Evolutionary conservation across 2,329 filamentous ascomycete genomes (phyloP), one percentile per base, ranked within the genome.

Genomic region (Cytospora leucostoma): DNA sequence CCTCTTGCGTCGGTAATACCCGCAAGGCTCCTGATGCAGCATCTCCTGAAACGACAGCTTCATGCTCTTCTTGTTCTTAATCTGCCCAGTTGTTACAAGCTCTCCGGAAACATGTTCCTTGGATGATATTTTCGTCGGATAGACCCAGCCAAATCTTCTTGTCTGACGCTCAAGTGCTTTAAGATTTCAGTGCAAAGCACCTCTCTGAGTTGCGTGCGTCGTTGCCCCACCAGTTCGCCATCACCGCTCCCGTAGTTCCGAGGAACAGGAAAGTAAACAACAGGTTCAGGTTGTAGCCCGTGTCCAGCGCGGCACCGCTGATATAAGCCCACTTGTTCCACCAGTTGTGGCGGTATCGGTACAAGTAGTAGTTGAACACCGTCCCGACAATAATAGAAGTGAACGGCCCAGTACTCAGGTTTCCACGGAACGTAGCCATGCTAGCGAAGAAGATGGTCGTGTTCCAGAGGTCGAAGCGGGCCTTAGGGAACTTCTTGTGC

Each of bases 181-280:
- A 60, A 7, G 27, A 40, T 6, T 53, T 37, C 58, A 57, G 59
- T 13, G 57, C 62, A 65, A 67, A 69, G 49, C 66, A 69, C 56
- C 65, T 54, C 47, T 68, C 65, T 13, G 65, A 35, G 21, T 62
- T 69, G 7, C 17, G 47, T 3, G 56, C 61, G 34, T 69, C 57
- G 35, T 69, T 69, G 0, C 67, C 66, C 67, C 67, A 69, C 67
- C 67, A 69, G 32, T 69, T 66, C 50, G 55, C 65, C 66, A 68
- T 69, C 4, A 65, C 65, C 19, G 59, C 58, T 1, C 66, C 66
- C 13, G 65, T 66, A 15, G 63, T 67, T 15, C 67, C 59, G 1
- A 69, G 58, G 37, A 69, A 69, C 15, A 68, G 49, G 32, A 69
- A 68, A 17, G 67, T 66, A 13, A 68, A 66, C 8, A 69, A 32